phyloP scores from a whole-genome alignment of 1,284 basidiomycete species.

The Moesziomyces sp. region DNA sequence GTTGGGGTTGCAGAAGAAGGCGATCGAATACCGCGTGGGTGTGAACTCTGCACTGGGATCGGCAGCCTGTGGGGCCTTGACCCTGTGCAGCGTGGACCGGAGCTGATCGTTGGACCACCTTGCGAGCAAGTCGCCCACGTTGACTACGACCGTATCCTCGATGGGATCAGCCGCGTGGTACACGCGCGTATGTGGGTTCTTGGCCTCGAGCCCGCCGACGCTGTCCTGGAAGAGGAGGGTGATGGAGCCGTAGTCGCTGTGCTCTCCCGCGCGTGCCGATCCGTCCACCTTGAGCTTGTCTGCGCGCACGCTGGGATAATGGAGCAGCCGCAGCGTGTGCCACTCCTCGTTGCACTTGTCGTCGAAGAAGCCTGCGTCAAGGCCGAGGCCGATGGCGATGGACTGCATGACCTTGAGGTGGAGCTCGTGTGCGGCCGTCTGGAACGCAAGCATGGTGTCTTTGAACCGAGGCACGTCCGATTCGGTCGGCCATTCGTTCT shows the following conservation, averaged over 20 bases:
- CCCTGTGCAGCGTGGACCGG: conserved; percentile 16
- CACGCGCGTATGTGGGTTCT: conserved; percentile 23
- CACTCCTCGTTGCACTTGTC: conserved; percentile 26
- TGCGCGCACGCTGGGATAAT: conserved; percentile 17
- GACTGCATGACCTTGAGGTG: conserved; percentile 81
- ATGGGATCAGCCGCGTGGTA: conserved; percentile 26
- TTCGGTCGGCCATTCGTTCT: conserved; percentile 81
- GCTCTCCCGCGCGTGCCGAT: conserved; percentile 20
- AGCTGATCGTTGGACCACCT: conserved; percentile 27
- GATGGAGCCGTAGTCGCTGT: conserved; percentile 31
- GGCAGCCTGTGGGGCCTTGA: conserved; percentile 23
- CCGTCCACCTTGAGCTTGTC: conserved; percentile 26
- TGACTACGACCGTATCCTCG: conserved; percentile 24
- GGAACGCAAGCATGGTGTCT: conserved; percentile 78
- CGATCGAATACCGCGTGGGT: conserved; percentile 80
- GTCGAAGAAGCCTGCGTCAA: conserved; percentile 13
- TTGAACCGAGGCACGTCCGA: conserved; percentile 76
- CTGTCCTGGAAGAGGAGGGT: conserved; percentile 26
- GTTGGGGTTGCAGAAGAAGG: conserved; percentile 88
- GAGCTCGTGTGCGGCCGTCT: conserved; percentile 76
- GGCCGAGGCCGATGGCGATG: conserved; percentile 79
- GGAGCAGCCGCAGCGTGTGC: conserved; percentile 26
- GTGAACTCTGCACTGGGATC: conserved; percentile 69
- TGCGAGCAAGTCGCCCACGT: conserved; percentile 24
- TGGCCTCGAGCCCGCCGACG: conserved; percentile 23